phyloP scores from a whole-genome alignment of 2,329 filamentous ascomycete species.

The Didymella arachidicola region DNA sequence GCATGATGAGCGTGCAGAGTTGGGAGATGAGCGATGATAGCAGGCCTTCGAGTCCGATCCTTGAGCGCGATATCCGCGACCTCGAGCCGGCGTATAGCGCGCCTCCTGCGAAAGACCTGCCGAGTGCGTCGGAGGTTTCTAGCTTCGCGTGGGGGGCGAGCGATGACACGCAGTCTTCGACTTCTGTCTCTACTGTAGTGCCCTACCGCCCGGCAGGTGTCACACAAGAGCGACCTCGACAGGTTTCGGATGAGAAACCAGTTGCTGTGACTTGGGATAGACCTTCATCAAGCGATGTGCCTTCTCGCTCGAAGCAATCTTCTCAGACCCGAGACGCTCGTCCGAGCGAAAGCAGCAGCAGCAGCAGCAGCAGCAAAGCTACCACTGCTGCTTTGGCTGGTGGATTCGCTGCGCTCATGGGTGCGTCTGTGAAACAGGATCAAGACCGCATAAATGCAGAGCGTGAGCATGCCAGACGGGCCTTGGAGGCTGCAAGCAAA shows the following conservation, averaged over 20 bases:
- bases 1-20: slow-evolving; percentile 36
- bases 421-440: slow-evolving; percentile 43
- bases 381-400: slow-evolving; percentile 39
- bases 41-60: slow-evolving; percentile 31
- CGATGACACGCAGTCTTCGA: slow-evolving; percentile 15
- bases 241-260: slow-evolving; percentile 10
- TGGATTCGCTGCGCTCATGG: slow-evolving; percentile 46
- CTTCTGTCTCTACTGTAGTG: slow-evolving; percentile 16
- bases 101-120: slow-evolving; percentile 6
- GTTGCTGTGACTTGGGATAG: slow-evolving; percentile 13
- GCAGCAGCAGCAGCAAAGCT: slow-evolving; percentile 25
- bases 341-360: slow-evolving; percentile 20
- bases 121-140: slow-evolving; percentile 18
- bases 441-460: slow-evolving; percentile 45
- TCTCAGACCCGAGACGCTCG: slow-evolving; percentile 14
- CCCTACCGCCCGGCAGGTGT: slow-evolving; percentile 9
- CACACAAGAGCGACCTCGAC: background rate
- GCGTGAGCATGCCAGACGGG: slow-evolving; percentile 37
- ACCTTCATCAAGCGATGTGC: background rate
- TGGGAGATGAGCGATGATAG: slow-evolving; percentile 43
- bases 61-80: slow-evolving; percentile 44
- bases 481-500: slow-evolving; percentile 35
- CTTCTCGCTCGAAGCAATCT: slow-evolving; percentile 1
- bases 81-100: slow-evolving; percentile 10
- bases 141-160: slow-evolving; percentile 16